Evolutionary conservation across 768 basidiomycete species (phyloP).

Genomic region (Pulveroboletus frians): DNA sequence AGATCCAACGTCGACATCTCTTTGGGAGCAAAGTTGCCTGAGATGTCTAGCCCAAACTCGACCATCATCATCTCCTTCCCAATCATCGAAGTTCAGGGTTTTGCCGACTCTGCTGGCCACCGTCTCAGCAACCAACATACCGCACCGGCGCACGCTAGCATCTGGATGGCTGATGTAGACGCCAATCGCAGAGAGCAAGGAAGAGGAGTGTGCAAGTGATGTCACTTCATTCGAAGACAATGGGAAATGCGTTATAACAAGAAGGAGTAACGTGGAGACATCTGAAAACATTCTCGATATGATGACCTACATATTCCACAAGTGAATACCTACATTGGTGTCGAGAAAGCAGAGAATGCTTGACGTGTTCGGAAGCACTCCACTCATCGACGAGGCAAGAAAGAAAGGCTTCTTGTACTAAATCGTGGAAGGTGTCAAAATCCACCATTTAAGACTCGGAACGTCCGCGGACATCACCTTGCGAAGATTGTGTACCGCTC

Average conservation of each 20-base stretch:
- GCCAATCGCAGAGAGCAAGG: conserved; percentile 65
- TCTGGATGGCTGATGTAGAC: conserved; percentile 78
- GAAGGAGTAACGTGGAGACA: conserved; percentile 64
- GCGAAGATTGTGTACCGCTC: conserved; percentile 35
- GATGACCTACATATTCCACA: background rate
- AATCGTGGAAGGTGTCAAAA: conserved; percentile 9
- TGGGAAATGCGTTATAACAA: conserved; percentile 58
- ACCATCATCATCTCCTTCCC: conserved; percentile 72
- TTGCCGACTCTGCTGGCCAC: conserved; percentile 60
- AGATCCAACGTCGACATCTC: conserved; percentile 48
- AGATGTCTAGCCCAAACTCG: conserved; percentile 61
- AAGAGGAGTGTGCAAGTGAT: conserved; percentile 46
- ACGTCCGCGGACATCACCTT: conserved; percentile 22
- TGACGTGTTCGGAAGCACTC: conserved; percentile 74
- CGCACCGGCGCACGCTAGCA: conserved; percentile 70
- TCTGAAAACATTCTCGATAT: conserved; percentile 41
- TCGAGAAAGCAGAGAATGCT: conserved; percentile 65
- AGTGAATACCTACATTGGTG: conserved; percentile 63
- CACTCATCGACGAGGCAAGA: conserved; percentile 55
- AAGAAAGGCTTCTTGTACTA: conserved; percentile 45
- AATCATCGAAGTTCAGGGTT: conserved; percentile 71
- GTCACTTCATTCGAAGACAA: conserved; percentile 41
- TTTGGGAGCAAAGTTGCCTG: conserved; percentile 44
- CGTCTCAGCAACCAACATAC: conserved; percentile 89
- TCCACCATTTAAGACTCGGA: background rate